Base-by-base conservation (phyloP, 768 basidiomycete species). In the Xerocomus spinulosus region DNA sequence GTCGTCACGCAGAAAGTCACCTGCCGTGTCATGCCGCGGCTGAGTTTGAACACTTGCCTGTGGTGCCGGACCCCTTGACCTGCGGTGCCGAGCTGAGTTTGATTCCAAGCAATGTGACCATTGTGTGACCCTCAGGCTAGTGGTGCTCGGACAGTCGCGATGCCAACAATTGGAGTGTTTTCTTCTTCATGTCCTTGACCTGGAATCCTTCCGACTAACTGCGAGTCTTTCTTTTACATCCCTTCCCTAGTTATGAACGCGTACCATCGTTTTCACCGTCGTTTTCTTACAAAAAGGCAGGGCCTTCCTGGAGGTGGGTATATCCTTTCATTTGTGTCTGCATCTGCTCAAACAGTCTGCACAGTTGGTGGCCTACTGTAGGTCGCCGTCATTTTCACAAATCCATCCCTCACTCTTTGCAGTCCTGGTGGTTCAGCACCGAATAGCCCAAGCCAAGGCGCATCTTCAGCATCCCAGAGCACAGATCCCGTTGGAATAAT, bases 81-180 rank as follows among this genome's bases (percentile, higher is more conserved):
- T n/a, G n/a, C n/a, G n/a, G n/a, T n/a, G n/a, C n/a, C n/a, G n/a
- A n/a, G n/a, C n/a, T n/a, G n/a, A n/a, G n/a, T n/a, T n/a, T n/a
- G n/a, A n/a, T n/a, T n/a, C n/a, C n/a, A n/a, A n/a, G n/a, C n/a
- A n/a, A n/a, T n/a, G n/a, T n/a, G n/a, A n/a, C n/a, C n/a, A n/a
- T n/a, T n/a, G n/a, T n/a, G n/a, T n/a, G n/a, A n/a, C n/a, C n/a
- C n/a, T n/a, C n/a, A n/a, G n/a, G n/a, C n/a, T n/a, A n/a, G n/a
- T n/a, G n/a, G n/a, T n/a, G n/a, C n/a, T n/a, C n/a, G 26, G 10
- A 10, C 10, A 41, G 66, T 68, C 34, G 66, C 55, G 64, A 68
- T 64, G 64, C 66, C 64, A 66, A 66, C 64, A 20, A 18, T 28
- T 49, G 57, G 46, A 53, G 60, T n/a, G n/a, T n/a, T n/a, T n/a